Percentiles rank a stretch among this genome's conserved stretches.
These are phyloP conservation scores for Tricholoma bakamatsutake DNA, from an alignment of 768 basidiomycete species.

Conservation along the genomic window DNA sequence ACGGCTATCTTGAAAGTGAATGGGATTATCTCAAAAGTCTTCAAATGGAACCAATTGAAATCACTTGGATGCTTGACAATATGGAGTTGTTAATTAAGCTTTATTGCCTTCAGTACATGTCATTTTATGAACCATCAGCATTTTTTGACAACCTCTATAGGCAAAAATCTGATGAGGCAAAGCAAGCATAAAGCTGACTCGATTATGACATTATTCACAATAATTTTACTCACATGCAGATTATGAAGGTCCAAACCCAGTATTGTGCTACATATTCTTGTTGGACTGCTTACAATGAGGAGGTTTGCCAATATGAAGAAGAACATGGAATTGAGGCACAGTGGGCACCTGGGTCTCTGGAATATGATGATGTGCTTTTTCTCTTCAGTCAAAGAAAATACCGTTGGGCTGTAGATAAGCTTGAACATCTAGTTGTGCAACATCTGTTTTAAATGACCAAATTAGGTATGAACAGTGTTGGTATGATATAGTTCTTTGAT, in stretches of 20 bases:
- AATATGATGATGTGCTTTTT: too few relatives aligned
- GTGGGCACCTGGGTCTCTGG: too few relatives aligned
- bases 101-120: conserved; percentile 7
- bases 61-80: conserved; percentile 25
- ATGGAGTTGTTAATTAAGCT: conserved; percentile 23
- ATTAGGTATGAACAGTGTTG: too few relatives aligned
- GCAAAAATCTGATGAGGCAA: neutral
- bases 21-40: conserved; percentile 19
- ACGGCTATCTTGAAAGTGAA: conserved; percentile 19
- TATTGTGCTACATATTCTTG: conserved; percentile 14
- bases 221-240: conserved; percentile 10
- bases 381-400: too few relatives aligned
- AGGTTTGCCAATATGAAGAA: too few relatives aligned
- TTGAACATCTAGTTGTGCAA: too few relatives aligned
- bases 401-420: too few relatives aligned
- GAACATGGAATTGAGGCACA: too few relatives aligned
- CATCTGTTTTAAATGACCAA: too few relatives aligned
- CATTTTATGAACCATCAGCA: neutral
- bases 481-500: too few relatives aligned
- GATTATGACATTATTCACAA: conserved; percentile 6
- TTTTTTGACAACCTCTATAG: neutral
- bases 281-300: conserved; percentile 8
- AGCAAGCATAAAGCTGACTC: neutral
- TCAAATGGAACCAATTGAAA: conserved; percentile 19
- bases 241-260: conserved; percentile 17